These are phyloP conservation scores for Thermomyces lanuginosus DNA, from an alignment of 2,329 filamentous ascomycete species.

Conservation along the genomic window DNA sequence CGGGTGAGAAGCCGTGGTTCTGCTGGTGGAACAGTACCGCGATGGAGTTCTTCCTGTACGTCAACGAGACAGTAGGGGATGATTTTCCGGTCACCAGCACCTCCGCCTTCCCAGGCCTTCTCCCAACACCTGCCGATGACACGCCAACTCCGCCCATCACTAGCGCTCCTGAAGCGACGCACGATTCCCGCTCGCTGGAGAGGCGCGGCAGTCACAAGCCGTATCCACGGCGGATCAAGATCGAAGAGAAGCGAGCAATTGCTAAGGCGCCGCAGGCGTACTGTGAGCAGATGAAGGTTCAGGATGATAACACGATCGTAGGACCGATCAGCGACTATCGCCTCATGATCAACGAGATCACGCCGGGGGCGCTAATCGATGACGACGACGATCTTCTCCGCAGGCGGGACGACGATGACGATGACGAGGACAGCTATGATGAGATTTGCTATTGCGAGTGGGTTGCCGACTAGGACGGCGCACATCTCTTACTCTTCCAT, in stretches of 20 bases:
- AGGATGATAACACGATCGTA: constrained; percentile 32
- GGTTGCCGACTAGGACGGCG: too few species aligned
- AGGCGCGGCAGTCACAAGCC: neutral
- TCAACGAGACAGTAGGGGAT: constrained; percentile 33
- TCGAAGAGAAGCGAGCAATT: constrained; percentile 45
- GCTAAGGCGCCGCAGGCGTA: constrained; percentile 34
- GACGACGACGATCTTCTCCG: neutral
- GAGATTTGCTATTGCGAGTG: constrained; percentile 6
- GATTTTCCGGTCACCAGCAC: constrained; percentile 10
- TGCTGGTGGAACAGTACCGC: constrained; percentile 54
- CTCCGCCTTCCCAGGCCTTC: constrained; percentile 1
- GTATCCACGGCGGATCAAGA: constrained; percentile 45
- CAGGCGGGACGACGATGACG: neutral
- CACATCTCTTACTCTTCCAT: too few species aligned
- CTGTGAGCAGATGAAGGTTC: constrained; percentile 48
- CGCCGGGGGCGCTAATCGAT: constrained; percentile 12
- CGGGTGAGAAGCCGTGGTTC: constrained; percentile 50
- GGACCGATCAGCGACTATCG: constrained; percentile 12
- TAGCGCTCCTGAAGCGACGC: constrained; percentile 8
- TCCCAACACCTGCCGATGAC: constrained; percentile 1
- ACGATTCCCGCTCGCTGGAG: constrained; percentile 9
- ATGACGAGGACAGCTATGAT: neutral
- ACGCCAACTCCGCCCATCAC: constrained; percentile 3
- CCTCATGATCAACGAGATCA: constrained; percentile 19
- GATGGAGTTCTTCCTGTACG: constrained; percentile 51